Percentiles rank a stretch among this genome's conserved stretches.
Evolutionary conservation across 176 grass and related monocot genomes (phyloP).

Genomic region (Tillandsia leiboldiana): DNA sequence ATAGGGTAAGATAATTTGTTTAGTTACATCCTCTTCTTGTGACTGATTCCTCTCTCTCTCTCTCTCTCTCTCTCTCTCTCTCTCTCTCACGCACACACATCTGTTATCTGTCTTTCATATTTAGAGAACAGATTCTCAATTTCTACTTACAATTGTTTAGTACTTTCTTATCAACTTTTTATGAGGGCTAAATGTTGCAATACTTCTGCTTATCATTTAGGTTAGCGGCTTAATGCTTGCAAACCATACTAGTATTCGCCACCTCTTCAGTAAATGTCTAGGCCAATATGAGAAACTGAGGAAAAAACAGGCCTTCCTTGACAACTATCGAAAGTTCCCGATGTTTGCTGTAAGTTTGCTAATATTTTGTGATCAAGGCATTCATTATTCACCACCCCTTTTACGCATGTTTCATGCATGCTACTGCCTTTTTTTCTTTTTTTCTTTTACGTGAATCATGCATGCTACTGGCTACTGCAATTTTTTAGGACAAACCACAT

Average conservation of each 20-base stretch:
- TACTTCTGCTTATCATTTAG: conserved; percentile 20
- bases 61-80: neutral
- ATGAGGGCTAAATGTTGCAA: neutral
- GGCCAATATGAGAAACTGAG: conserved; percentile 84
- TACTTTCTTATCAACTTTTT: neutral
- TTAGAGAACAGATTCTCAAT: neutral
- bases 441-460: conserved; percentile 3
- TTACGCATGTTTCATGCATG: neutral
- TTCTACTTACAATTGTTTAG: neutral
- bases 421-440: conserved; percentile 1
- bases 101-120: neutral
- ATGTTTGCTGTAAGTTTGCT: conserved; percentile 70
- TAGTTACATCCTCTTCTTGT: conserved; percentile 3
- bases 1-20: conserved; percentile 57
- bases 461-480: conserved; percentile 6
- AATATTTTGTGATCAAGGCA: neutral
- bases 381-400: neutral
- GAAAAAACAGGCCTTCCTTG: conserved; percentile 97
- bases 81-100: neutral
- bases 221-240: conserved; percentile 96
- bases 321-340: conserved; percentile 90
- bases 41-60: conserved; percentile 2
- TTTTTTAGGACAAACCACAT: no score
- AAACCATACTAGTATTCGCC: conserved; percentile 93
- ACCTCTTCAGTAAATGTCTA: conserved; percentile 85